Evolutionary conservation across 768 basidiomycete genomes (phyloP).

Genomic region (Mycena indigotica): DNA sequence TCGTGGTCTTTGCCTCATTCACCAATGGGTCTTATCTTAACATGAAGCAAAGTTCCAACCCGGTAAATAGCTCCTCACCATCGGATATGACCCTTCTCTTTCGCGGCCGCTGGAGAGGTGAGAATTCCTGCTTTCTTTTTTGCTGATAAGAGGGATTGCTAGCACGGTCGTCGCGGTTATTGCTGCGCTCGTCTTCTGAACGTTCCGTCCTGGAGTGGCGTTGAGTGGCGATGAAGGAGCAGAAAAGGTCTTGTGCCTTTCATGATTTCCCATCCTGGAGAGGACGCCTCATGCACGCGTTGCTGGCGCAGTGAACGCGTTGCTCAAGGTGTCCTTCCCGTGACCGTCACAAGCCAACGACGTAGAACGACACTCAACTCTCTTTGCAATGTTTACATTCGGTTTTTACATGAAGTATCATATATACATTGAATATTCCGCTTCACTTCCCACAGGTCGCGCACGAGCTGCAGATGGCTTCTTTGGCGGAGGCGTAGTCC

Average conservation of each 20-base stretch:
- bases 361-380: neutral
- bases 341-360: no score
- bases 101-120: neutral
- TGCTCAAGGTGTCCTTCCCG: no score
- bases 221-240: no score
- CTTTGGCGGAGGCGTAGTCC: neutral
- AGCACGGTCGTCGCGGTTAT: neutral
- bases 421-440: constrained; percentile 1
- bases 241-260: no score
- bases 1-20: neutral
- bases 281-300: no score
- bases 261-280: no score
- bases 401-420: neutral
- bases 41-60: neutral
- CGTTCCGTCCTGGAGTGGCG: no score
- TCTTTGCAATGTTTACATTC: neutral
- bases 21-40: neutral
- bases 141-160: neutral
- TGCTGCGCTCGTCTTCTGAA: no score
- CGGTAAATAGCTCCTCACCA: neutral
- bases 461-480: neutral
- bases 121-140: neutral
- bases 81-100: neutral
- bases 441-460: neutral
- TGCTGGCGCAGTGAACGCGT: no score